Base-by-base conservation (phyloP, 2,329 filamentous ascomycete genomes). In the Neonectria neomacrospora region DNA sequence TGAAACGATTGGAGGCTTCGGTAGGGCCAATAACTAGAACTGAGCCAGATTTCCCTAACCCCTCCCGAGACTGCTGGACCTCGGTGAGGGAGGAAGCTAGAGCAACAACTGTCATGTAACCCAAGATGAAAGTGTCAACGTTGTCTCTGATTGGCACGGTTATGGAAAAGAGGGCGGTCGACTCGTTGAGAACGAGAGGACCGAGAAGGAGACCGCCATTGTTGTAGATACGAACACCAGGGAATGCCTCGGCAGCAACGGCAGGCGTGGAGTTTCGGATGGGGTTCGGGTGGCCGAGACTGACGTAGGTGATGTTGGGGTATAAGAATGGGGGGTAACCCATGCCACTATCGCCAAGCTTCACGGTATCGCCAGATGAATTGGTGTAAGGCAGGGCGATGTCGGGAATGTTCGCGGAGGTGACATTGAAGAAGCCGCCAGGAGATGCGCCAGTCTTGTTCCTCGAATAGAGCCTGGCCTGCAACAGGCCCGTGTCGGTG, bases 61-160 rank as follows among this genome's bases (percentile, higher is more conserved):
- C 93, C 75, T 94, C 91, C 2, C 82, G 79, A 2, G 90, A 91
- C 18, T 80, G 78, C 26, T 89, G 80, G 1, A 93, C 85, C 47
- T 83, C 77, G n/a, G 88, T 80, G 3, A 96, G 81, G 1, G 90
- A 83, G 4, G 80, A 80, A 2, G 90, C 90, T 59, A 91, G 87
- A 58, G 91, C 85, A n/a, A 97, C 82, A 2, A 95, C 80, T 1
- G 93, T 97, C 81, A 97, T 86, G 81, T 93, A 97, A 2, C 93
- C 94, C 5, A 97, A 82, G 1, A 95, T 86, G 65, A 91, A 88
- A 3, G 80, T 80, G 44, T 79, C 76, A 2, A 85, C 84, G 2
- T 83, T 83, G 74, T 91, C 89, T 63, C 92, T 85, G 56, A 97
- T 88, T 0, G 94, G 92, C 16, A 95, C 80, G 0, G 94, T 97